phyloP scores from a whole-genome alignment of 2,329 filamentous ascomycete species.

The Aquanectria penicillioides region DNA sequence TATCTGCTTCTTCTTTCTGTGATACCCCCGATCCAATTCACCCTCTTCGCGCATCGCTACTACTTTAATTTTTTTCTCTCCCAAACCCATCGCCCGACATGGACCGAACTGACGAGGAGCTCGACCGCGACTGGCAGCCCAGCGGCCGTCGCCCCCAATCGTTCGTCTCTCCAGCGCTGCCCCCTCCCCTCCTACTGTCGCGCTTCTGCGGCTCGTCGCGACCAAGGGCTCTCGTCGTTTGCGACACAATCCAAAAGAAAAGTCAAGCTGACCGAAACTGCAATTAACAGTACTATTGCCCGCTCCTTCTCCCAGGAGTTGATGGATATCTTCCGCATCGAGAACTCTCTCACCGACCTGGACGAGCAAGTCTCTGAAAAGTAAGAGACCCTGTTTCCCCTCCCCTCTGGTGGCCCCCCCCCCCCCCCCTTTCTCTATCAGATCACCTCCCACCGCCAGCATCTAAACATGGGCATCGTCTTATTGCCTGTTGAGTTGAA shows the following conservation, averaged over 20 bases:
- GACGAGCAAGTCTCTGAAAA: slow-evolving; percentile 82
- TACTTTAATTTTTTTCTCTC: neutral
- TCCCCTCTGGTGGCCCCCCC: slow-evolving; percentile 8
- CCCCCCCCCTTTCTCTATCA: neutral
- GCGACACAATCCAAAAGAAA: neutral
- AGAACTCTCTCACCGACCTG: slow-evolving; percentile 78
- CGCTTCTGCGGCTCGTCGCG: slow-evolving; percentile 21
- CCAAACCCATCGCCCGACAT: slow-evolving; percentile 22
- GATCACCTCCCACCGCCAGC: neutral
- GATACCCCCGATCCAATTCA: slow-evolving; percentile 10
- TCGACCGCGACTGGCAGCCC: slow-evolving; percentile 83
- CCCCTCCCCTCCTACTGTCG: slow-evolving; percentile 63
- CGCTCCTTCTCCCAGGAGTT: slow-evolving; percentile 87
- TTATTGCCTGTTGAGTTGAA: neutral
- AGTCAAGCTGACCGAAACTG: slow-evolving; percentile 24
- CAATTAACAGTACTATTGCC: slow-evolving; percentile 76
- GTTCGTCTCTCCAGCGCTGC: slow-evolving; percentile 70
- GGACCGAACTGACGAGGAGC: slow-evolving; percentile 70
- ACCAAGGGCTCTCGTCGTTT: neutral
- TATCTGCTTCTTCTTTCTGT: slow-evolving; percentile 2
- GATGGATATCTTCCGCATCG: slow-evolving; percentile 89
- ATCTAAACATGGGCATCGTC: neutral
- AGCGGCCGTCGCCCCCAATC: slow-evolving; percentile 82
- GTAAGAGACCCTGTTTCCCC: slow-evolving; percentile 61
- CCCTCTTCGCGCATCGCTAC: neutral